Conservation (phyloP, 1,284 basidiomycete species). For the Fomes fomentarius region DNA sequence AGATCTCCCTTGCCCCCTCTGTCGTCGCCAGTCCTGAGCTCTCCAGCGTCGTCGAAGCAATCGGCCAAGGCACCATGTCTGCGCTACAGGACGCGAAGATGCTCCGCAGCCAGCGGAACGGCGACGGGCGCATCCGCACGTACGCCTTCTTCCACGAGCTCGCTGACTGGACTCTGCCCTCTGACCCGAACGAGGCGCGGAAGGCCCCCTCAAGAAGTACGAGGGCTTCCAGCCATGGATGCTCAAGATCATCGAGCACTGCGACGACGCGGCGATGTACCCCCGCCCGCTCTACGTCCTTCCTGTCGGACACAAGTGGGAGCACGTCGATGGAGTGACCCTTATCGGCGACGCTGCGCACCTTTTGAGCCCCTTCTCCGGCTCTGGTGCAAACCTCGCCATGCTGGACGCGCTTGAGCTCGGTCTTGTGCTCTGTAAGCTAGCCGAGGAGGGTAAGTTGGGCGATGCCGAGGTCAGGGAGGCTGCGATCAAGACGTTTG, state of each 20-base stretch:
- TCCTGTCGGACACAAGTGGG: too few relatives aligned
- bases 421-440: neutral
- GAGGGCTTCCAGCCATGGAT: neutral
- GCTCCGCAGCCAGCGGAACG: neutral
- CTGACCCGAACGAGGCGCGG: neutral
- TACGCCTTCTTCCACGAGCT: neutral
- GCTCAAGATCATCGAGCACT: neutral
- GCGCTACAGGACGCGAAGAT: neutral
- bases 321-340: slow-evolving; percentile 11
- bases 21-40: neutral
- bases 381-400: neutral
- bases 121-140: neutral
- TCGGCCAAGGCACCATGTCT: neutral
- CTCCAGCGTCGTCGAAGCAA: neutral
- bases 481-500: neutral
- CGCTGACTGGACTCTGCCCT: neutral
- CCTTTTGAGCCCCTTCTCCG: neutral
- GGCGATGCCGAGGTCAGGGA: neutral
- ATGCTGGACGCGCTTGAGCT: slow-evolving; percentile 24
- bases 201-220: neutral
- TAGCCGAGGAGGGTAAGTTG: neutral
- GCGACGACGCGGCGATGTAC: neutral
- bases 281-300: neutral
- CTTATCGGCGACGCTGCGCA: slow-evolving; percentile 29
- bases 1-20: neutral